Evolutionary conservation across 495 filamentous ascomycete genomes (phyloP), one percentile per base, ranked within the genome.

Genomic region (Daldinia caldariorum): DNA sequence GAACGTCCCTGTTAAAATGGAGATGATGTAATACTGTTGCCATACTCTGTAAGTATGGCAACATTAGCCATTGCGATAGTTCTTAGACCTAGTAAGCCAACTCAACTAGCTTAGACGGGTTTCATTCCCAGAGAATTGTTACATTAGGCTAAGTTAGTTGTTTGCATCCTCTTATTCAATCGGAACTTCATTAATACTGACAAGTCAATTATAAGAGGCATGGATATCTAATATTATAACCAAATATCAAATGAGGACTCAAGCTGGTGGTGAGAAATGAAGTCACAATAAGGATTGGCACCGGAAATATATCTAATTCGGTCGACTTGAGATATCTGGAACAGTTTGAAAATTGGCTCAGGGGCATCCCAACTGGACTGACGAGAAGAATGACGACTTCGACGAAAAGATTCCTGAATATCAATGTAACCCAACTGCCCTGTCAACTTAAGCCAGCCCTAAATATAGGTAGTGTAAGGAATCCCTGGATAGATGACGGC

Each of bases 351-450:
- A 53, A 66, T 70, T 65, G 50, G 49, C 34, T 45, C 34, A 62
- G 43, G 62, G 54, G 51, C 34, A 63, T 8, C 20, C 29, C 26
- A 41, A 8, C 29, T 43, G 26, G 58, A 20, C 1, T 39, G 34
- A 43, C 20, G 41, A 32, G 31, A 47, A 12, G 29, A 55, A 70
- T 66, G 67, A 70, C 67, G 58, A 50, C 20, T 59, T 61, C 50
- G 12, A 37, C 8, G 16, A 51, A 31, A 29, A 51, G 26, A 51
- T 62, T 51, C 57, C 54, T 58, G 58, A 34, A 62, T 62, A 26
- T 57, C n/a, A 56, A 70, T 70, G 67, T 54, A 70, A 70, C 67
- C 26, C 26, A 26, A 26, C 26, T 26, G 26, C 26, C 58, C 50
- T 58, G 22, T 58, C 18, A 6, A 34, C 34, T 16, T 16, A 1